Evolutionary conservation across 2,329 filamentous ascomycete genomes (phyloP).

Genomic region (Sclerotinia glacialis): DNA sequence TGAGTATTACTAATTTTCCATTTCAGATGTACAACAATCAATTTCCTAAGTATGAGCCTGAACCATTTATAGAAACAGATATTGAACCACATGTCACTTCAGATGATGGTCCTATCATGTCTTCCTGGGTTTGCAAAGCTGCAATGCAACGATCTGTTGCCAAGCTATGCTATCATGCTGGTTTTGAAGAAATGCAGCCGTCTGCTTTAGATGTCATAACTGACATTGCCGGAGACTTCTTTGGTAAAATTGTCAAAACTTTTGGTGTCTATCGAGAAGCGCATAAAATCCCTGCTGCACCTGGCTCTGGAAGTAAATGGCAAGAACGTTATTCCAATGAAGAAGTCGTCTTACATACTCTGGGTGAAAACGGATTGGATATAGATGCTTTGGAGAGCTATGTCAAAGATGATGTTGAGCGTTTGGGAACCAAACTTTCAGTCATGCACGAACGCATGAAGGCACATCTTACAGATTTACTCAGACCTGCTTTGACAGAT

Average conservation of each 20-base stretch:
- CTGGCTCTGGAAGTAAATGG: constrained; percentile 44
- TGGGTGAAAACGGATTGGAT: constrained; percentile 81
- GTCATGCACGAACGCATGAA: constrained; percentile 95
- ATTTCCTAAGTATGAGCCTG: constrained; percentile 92
- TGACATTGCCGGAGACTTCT: constrained; percentile 85
- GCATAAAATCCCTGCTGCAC: constrained; percentile 64
- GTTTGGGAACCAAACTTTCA: constrained; percentile 72
- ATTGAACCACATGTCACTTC: constrained; percentile 85
- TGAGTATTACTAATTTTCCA: constrained; percentile 22
- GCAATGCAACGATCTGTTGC: constrained; percentile 87
- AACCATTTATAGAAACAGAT: constrained; percentile 83
- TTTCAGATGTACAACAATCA: constrained; percentile 85
- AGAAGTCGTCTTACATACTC: constrained; percentile 81
- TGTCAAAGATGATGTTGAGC: constrained; percentile 89
- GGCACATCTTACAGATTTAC: constrained; percentile 82
- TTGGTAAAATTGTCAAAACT: constrained; percentile 75
- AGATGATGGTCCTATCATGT: constrained; percentile 85
- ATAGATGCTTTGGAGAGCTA: constrained; percentile 80
- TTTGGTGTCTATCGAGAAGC: constrained; percentile 81
- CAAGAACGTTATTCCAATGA: constrained; percentile 74
- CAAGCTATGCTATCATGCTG: constrained; percentile 93
- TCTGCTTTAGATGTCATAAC: constrained; percentile 89
- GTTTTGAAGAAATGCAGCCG: constrained; percentile 95
- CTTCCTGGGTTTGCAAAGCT: constrained; percentile 74
- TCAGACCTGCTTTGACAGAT: constrained; percentile 84